phyloP scores from a whole-genome alignment of 2,329 filamentous ascomycete genomes.

The Aspergillus costaricaensis region DNA sequence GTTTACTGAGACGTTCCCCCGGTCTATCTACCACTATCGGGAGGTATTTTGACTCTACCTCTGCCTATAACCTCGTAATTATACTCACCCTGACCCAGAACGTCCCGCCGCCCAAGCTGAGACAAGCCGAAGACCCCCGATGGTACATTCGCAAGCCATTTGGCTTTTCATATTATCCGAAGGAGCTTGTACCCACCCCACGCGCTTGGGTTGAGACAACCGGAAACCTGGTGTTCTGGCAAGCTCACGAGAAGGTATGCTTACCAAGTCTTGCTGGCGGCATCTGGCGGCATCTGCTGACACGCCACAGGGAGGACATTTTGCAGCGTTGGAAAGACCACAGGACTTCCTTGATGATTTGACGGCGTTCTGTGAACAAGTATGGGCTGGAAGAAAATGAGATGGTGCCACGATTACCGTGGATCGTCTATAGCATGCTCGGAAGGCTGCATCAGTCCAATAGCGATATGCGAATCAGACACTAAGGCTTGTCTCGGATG shows the following conservation, averaged over 20 bases:
- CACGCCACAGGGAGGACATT: constrained; percentile 53
- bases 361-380: constrained; percentile 37
- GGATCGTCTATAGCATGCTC: background rate
- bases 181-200: constrained; percentile 46
- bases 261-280: background rate
- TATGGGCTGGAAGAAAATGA: constrained; percentile 23
- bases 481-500: background rate
- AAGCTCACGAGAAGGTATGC: constrained; percentile 36
- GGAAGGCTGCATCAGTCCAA: background rate
- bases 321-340: constrained; percentile 51
- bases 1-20: constrained; percentile 40
- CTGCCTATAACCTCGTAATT: background rate
- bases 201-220: constrained; percentile 40
- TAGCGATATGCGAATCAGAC: background rate
- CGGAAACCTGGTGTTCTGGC: constrained; percentile 43
- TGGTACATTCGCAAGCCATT: constrained; percentile 47
- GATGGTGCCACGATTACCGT: background rate
- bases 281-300: background rate
- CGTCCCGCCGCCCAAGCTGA: constrained; percentile 5
- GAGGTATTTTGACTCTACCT: constrained; percentile 23
- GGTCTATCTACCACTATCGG: constrained; percentile 38
- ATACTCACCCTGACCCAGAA: constrained; percentile 2
- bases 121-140: constrained; percentile 6
- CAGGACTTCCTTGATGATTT: constrained; percentile 48
- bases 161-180: constrained; percentile 50